Base-by-base conservation (phyloP, 305 asterid species). In the Plantago rigida region DNA sequence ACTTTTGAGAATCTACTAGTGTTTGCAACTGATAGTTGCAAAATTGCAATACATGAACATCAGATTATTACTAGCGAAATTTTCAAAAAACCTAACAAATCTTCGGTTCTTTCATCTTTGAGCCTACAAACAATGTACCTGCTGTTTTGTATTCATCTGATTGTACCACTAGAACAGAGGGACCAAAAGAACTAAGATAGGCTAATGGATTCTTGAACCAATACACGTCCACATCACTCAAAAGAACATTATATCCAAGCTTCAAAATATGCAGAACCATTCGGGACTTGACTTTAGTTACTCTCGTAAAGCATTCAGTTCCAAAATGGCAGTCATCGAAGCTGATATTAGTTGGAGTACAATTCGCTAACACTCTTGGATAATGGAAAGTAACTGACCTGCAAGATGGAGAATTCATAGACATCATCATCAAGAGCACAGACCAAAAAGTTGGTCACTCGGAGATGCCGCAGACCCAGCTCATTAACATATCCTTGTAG, bases 401-500 rank as follows among this genome's bases (percentile, higher is more conserved):
- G 98, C 76, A 84, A 68, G 70, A 88, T 72, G 19, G 94, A 74
- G 72, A 88, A 89, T 13, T 82, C 81, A 47, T 86, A 89, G 51
- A 80, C 67, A 66, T 92, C 91, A 28, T 76, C 72, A 49, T 92
- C 96, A 68, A 88, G 91, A 59, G 95, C 96, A 66, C 89, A 80
- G 65, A 89, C 85, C 76, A 92, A 77, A 48, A 80, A 89, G 71
- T 86, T 88, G 4, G 61, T 69, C 11, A 92, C 70, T 72, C 66
- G 76, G 44, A 92, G 95, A 66, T 62, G 79, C 47, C 76, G 78
- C 42, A 84, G 80, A 76, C 84, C 99, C 99, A 92, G 73, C 97
- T 92, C 99, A 92, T 92, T 51, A 89, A 75, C 96, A 89, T 83
- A 69, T 92, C 97, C 75, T 86, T 84, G 65, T 92, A 92, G 64